Evolutionary conservation across 78 protist species (phyloP).

Genomic region (Paratrimastix pyriformis): DNA sequence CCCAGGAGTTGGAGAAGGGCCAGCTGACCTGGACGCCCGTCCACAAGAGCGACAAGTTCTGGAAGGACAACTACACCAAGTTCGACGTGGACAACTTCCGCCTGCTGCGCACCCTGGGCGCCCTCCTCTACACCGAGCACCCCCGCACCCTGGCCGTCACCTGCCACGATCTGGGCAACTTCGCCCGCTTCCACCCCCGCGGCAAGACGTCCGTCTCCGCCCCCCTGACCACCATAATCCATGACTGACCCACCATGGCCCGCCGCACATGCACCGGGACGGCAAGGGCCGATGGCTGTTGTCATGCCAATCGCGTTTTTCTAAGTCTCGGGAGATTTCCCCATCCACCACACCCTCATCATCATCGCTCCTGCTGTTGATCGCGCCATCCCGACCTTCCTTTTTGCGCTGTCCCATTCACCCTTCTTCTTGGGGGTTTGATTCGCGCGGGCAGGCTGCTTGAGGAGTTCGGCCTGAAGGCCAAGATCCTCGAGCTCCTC

Average conservation of each 20-base stretch:
- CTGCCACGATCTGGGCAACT: conserved; percentile 1
- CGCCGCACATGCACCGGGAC: too few relatives aligned
- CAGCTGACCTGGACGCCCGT: conserved; percentile 18
- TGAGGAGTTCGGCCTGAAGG: neutral
- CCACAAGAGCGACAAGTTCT: conserved; percentile 15
- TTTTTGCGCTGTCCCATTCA: too few relatives aligned
- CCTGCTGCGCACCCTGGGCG: neutral
- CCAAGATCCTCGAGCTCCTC: neutral
- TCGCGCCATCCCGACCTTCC: too few relatives aligned
- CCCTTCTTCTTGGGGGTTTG: too few relatives aligned
- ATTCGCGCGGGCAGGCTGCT: neutral
- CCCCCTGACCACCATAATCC: too few relatives aligned
- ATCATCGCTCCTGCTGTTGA: too few relatives aligned
- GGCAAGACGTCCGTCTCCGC: neutral
- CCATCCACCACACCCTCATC: too few relatives aligned
- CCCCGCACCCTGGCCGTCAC: neutral
- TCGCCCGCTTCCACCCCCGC: conserved; percentile 10
- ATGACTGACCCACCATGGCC: too few relatives aligned
- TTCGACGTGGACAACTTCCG: conserved; percentile 5
- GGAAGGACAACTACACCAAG: conserved; percentile 12
- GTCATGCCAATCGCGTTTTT: too few relatives aligned
- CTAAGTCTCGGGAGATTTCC: too few relatives aligned
- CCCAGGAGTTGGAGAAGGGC: neutral
- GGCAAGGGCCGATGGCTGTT: too few relatives aligned
- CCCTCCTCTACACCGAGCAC: neutral